Base-by-base conservation (phyloP, 2,329 filamentous ascomycete genomes). In the Fusarium phyllophilum region DNA sequence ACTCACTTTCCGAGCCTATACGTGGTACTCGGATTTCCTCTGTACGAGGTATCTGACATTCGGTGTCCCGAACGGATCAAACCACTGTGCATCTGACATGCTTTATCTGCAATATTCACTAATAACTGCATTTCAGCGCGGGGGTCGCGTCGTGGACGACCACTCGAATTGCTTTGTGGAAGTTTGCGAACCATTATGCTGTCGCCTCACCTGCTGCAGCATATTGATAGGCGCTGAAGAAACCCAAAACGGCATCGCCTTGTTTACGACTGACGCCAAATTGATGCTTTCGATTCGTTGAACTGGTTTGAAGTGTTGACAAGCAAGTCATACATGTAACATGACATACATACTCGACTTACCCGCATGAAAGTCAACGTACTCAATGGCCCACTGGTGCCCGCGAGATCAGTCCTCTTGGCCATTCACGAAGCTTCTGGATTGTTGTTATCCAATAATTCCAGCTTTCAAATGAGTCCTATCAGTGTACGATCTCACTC, bases 141-240 rank as follows among this genome's bases (percentile, higher is more conserved):
- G 55, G 67, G 68, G 62, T 51, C 70, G 70, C 49, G 70, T 73
- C 45, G 46, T 59, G 61, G 36, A 45, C 46, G 70, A 55, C 70
- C 70, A 73, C 66, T 73, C 26, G 69, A 55, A 70, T 57, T 46
- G 55, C 31, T 48, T 44, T 44, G 61, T 45, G 15, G 41, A 42
- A 54, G 66, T 71, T 73, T 73, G 70, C 70, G 66, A 74, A 74
- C 70, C 70, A 62, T 41, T 31, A 73, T 73, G 66, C 66, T 33
- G 70, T 22, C 65, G 70, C 70, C 70, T 73, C 26, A 34, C 48
- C 44, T 46, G 26, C 44, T 54, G 69, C 48, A 57, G 36, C 42
- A 60, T 41, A 61, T 44, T 73, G 70, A 73, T 66, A 59, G 56
- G 66, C 55, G 56, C 49, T 24, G 29, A 41, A 41, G 22, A 45